Percentiles rank a stretch among this genome's conserved stretches.
These are phyloP conservation scores for Rhododendron simsii DNA, from an alignment of 148 eudicot genomes.

Conservation along the genomic window DNA sequence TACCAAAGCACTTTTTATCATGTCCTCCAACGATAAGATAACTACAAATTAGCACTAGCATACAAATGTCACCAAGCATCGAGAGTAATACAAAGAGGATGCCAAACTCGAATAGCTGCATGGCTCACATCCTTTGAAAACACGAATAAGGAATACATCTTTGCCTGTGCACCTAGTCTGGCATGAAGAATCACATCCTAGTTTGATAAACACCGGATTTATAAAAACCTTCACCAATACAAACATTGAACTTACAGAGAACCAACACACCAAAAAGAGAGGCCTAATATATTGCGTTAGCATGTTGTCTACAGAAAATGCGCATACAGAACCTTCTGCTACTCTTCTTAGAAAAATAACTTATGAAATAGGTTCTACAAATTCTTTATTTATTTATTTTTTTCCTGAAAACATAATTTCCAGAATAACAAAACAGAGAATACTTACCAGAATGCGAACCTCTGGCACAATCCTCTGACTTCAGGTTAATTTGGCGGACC, in stretches of 20 bases:
- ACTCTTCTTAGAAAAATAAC: background rate
- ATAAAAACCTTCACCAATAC: background rate
- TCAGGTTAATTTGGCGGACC: constrained; percentile 65
- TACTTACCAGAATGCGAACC: constrained; percentile 48
- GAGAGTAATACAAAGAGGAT: background rate
- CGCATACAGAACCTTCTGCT: background rate
- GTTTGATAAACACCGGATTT: background rate
- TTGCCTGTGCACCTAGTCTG: too few relatives aligned
- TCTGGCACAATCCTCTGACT: constrained; percentile 48
- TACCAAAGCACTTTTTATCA: background rate
- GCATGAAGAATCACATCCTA: background rate
- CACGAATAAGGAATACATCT: too few relatives aligned
- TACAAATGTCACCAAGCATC: background rate
- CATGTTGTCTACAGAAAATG: background rate
- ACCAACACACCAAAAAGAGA: background rate
- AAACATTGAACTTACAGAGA: background rate
- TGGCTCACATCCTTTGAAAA: background rate
- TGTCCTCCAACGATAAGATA: background rate
- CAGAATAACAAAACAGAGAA: background rate
- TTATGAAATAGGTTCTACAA: background rate
- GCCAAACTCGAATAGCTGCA: background rate
- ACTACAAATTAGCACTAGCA: background rate
- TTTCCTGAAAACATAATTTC: background rate
- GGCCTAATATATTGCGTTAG: background rate
- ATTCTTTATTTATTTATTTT: background rate